Evolutionary conservation across 2,329 filamentous ascomycete species (phyloP).

Genomic region (Xylaria digitata): DNA sequence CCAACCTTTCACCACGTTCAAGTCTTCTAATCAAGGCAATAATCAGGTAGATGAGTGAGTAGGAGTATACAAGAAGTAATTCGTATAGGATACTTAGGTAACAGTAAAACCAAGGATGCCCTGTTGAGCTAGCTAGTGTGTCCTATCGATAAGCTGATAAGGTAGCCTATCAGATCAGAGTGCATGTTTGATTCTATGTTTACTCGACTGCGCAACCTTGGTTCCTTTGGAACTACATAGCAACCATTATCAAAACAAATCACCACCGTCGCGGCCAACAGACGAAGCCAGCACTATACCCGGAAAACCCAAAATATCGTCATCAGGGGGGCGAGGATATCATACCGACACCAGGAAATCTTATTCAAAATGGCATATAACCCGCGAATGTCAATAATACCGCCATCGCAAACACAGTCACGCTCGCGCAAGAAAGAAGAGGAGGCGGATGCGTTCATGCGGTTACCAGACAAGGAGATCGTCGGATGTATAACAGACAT

Average conservation of each 20-base stretch:
- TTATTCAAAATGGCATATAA: slow-evolving; percentile 65
- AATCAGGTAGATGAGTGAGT: no score
- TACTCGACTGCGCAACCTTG: slow-evolving; percentile 15
- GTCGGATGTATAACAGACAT: slow-evolving; percentile 98
- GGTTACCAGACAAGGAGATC: slow-evolving; percentile 79
- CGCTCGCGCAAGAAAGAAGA: slow-evolving; percentile 69
- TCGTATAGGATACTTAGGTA: no score
- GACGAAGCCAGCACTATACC: not conserved
- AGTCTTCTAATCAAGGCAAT: no score
- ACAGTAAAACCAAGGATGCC: no score
- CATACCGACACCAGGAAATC: not conserved
- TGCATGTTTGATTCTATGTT: slow-evolving; percentile 23
- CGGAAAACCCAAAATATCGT: not conserved
- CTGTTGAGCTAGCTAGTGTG: not conserved
- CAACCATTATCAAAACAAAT: slow-evolving; percentile 37
- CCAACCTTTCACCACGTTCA: no score
- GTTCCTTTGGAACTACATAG: slow-evolving; percentile 15
- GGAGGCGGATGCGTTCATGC: slow-evolving; percentile 68
- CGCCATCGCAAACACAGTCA: slow-evolving; percentile 62
- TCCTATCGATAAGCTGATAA: slow-evolving; percentile 29
- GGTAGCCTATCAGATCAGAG: slow-evolving; percentile 32
- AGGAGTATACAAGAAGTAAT: no score
- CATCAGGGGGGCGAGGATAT: not conserved
- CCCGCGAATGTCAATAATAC: slow-evolving; percentile 70
- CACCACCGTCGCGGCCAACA: slow-evolving; percentile 3